These are phyloP conservation scores for Termitomyces sp. DNA, from an alignment of 768 basidiomycete genomes.

Conservation along the genomic window DNA sequence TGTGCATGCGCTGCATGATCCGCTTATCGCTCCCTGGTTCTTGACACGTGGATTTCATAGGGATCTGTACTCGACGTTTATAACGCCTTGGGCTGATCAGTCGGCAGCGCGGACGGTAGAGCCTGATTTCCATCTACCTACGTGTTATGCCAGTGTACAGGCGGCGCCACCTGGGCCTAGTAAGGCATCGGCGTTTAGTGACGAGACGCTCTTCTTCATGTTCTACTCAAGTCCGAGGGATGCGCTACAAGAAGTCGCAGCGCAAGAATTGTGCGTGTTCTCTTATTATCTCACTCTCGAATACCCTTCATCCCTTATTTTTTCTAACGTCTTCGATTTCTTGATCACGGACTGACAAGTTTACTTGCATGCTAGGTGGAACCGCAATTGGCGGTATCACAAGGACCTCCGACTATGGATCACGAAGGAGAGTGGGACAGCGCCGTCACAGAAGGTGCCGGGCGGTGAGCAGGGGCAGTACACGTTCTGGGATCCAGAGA, in stretches of 20 bases:
- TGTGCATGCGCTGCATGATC: slow-evolving; percentile 11
- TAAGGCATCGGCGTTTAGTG: slow-evolving; percentile 83
- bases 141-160: slow-evolving; percentile 85
- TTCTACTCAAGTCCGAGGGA: slow-evolving; percentile 94
- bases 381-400: slow-evolving; percentile 95
- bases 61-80: slow-evolving; percentile 87
- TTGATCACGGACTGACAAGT: slow-evolving; percentile 7
- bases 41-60: slow-evolving; percentile 30
- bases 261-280: slow-evolving; percentile 83
- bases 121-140: slow-evolving; percentile 86
- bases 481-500: slow-evolving; percentile 85
- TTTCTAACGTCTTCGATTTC: neutral
- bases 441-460: slow-evolving; percentile 69
- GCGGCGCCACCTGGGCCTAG: slow-evolving; percentile 77
- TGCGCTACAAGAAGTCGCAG: slow-evolving; percentile 89
- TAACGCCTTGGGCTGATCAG: slow-evolving; percentile 95
- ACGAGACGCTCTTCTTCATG: slow-evolving; percentile 97
- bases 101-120: slow-evolving; percentile 82
- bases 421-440: slow-evolving; percentile 82
- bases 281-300: slow-evolving; percentile 6
- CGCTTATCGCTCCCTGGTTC: neutral
- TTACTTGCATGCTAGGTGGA: slow-evolving; percentile 49
- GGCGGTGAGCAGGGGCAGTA: slow-evolving; percentile 86
- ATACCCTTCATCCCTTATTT: neutral
- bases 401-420: slow-evolving; percentile 82